Base-by-base conservation (phyloP, 805 yeast species). In the Schizosaccharomyces octosporus region DNA sequence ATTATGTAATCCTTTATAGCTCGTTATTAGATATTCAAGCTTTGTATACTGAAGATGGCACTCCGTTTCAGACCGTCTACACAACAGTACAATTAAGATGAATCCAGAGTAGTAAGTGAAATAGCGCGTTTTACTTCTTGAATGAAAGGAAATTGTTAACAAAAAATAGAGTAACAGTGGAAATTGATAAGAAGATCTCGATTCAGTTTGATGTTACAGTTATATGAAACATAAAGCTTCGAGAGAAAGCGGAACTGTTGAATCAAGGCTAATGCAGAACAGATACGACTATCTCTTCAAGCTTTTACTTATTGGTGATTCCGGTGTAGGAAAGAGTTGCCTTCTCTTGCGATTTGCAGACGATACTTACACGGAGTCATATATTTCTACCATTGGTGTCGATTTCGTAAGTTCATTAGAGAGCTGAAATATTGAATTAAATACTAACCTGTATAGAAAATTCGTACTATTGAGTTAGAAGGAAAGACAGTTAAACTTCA, bases 251-350 rank as follows among this genome's bases (percentile, higher is more conserved):
- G 32, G 6, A 45, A 45, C 4, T 45, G 6, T 17, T 1, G 51
- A 45, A 57, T 11, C 48, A 17, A 31, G 27, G 19, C 43, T 41
- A 21, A 57, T 21, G 6, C 9, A 21, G 41, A 15, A 7, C 21
- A 57, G 60, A 24, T 51, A 51, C 96, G 98, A 93, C 75, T 93
- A 88, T 72, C 79, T 93, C 70, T 93, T 93, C 77, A 93, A 93
- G 75, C 81, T 93, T 67, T 78, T 93, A 71, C 81, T 93, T 75
- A 93, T 93, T 69, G 98, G 98, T 64, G 96, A 93, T 74, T 90
- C 97, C 59, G 98, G 98, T 67, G 98, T 93, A 60, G 98, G 98
- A 65, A 93, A 93, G 73, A 88, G 97, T 6, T 93, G 97, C 79
- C 77, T 93, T 71, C 78, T 93, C 69, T 78, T 93, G 70, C 82